Evolutionary conservation across 345 rosid species (phyloP).

Genomic region (Bruguiera sexangula): DNA sequence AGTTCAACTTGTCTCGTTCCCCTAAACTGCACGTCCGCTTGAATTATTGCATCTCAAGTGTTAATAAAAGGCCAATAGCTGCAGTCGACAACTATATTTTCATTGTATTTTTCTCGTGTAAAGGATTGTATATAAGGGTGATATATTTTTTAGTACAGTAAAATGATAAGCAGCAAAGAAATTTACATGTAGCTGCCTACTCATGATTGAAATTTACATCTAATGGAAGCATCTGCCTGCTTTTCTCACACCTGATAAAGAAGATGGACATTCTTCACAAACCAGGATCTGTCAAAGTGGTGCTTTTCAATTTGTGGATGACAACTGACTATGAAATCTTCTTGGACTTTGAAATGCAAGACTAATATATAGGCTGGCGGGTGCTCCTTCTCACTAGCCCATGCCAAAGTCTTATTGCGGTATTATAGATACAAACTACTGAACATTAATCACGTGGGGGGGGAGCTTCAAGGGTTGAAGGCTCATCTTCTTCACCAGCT

Average conservation of each 20-base stretch:
- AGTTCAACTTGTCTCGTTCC: too few species aligned
- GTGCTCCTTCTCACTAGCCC: neutral
- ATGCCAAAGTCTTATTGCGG: neutral
- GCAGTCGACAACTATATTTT: neutral
- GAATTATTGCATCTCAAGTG: too few species aligned
- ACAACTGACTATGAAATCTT: neutral
- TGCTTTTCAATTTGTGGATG: neutral
- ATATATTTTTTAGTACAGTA: slow-evolving; percentile 4
- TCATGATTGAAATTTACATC: neutral
- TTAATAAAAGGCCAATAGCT: neutral
- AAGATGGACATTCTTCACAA: neutral
- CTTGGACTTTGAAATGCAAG: neutral
- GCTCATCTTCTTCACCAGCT: slow-evolving; percentile 63
- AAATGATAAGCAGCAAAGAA: neutral
- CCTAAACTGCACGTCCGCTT: too few species aligned
- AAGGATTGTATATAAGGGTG: slow-evolving; percentile 9
- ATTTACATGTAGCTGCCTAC: neutral
- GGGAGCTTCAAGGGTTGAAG: slow-evolving; percentile 26
- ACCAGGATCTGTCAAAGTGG: neutral
- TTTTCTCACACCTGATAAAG: neutral
- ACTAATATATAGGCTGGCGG: neutral
- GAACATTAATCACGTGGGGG: slow-evolving; percentile 22
- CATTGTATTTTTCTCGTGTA: slow-evolving; percentile 1
- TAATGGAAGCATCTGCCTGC: neutral
- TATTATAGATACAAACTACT: neutral